Conservation (phyloP, 2,329 filamentous ascomycete species). For the Pseudogymnoascus sp. region DNA sequence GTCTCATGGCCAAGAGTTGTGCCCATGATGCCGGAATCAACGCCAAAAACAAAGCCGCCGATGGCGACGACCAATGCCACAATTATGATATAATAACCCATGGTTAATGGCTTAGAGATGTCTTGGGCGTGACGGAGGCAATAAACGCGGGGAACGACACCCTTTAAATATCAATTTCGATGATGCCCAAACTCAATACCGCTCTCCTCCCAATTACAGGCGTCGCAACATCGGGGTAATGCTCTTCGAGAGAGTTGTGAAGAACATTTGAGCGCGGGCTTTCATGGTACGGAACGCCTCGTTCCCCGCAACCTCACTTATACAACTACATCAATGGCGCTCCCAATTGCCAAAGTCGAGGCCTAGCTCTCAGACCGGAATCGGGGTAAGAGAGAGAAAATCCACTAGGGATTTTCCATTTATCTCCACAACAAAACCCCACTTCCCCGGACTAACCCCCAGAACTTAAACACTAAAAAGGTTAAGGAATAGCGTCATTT, state of each 20-base stretch:
- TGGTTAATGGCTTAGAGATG: constrained; percentile 1
- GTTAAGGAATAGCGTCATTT: background rate
- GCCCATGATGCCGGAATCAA: constrained; percentile 25
- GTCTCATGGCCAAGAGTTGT: constrained; percentile 27
- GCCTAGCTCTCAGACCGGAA: background rate
- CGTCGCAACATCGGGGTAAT: background rate
- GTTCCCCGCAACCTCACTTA: background rate
- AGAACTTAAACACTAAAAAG: background rate
- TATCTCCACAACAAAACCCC: background rate
- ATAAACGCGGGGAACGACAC: background rate
- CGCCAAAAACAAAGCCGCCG: constrained; percentile 20
- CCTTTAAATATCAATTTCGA: background rate
- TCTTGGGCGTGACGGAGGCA: background rate
- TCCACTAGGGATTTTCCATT: background rate
- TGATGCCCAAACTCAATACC: background rate
- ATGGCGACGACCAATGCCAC: constrained; percentile 19
- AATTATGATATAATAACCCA: constrained; percentile 17
- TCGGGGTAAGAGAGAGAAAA: background rate
- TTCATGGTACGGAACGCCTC: background rate
- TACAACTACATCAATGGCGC: background rate
- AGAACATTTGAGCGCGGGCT: background rate
- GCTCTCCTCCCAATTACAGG: background rate
- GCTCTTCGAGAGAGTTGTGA: background rate
- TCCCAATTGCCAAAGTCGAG: background rate
- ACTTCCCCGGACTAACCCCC: background rate